Evolutionary conservation across 1,284 basidiomycete species (phyloP), one percentile per base, ranked within the genome.

Genomic region (Tilletia horrida): DNA sequence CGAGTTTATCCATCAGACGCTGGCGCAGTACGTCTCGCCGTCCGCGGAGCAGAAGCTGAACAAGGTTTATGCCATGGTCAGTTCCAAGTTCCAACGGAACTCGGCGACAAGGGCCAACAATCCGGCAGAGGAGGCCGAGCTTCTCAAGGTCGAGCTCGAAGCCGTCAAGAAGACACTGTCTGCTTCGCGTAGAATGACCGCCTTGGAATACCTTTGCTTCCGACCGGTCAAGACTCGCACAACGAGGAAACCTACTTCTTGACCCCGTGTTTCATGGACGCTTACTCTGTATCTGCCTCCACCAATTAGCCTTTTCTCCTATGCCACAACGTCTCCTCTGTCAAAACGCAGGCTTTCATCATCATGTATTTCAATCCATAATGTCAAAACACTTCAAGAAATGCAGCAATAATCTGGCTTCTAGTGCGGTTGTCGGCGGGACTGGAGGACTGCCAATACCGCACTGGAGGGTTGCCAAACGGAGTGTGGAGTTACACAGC

Each of bases 1-100:
- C 75, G 96, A 98, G 83, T 98, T 97, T 84, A 88, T 97, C 84
- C 94, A 99, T 83, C 95, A 97, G 84, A 94, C 91, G 4, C 85
- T 98, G 47, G 88, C 89, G 35, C 88, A 90, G 69, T 95, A 94
- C 82, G 90, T 97, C 57, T 91, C 91, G 2, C 85, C 89, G 0
- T 80, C 86, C 3, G 91, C 95, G 3, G 90, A 91, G 65, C 87
- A 88, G 77, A 90, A 88, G 55, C 86, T 98, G 29, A 91, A 91
- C 50, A 89, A 93, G 68, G 87, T 97, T 44, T 99, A 98, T 84
- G 91, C 90, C 79, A 92, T 90, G 75, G 97, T 99, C 76, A 93
- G 92, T 25, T 88, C 91, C 80, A 90, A 91, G 29, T 97, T 97
- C 83, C 25, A 69, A 65, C 35, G 68, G 35, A 25, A 16, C 29